Base-by-base conservation (phyloP, 192 early-diverging fungal species). In the Coemansia biformis region DNA sequence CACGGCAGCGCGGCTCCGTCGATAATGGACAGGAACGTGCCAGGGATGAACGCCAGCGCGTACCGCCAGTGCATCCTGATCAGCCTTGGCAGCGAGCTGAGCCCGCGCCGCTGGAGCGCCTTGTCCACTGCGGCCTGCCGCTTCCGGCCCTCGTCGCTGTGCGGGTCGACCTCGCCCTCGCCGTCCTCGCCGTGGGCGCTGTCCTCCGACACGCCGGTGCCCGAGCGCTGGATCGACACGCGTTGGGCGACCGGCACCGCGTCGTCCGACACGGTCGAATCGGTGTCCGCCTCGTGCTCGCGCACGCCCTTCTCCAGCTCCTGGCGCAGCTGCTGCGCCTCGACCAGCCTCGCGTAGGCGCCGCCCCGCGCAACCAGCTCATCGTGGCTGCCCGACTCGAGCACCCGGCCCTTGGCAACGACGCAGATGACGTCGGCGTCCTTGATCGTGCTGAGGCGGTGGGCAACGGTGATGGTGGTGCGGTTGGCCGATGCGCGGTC, bases 401-500 rank as follows among this genome's bases (percentile, higher is more conserved):
- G 68, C 33, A 90, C 57, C 8, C 66, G 62, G 28, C 88, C 88
- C 38, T 81, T 44, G 62, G 81, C 57, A 54, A 94, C 81, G 13
- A 93, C 91, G 17, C 90, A 83, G 55, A 98, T 98, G 24, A 82
- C 50, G 63, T 93, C 83, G 16, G 89, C 85, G 40, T 90, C 83
- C 30, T 80, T 75, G 50, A 97, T 86, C 16, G 93, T 97, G 36
- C 88, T 91, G 24, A 97, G 63, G 28, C 93, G 83, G 63, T 93
- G 83, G 5, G 93, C 93, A 65, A 97, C 85, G 4, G 88, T 85
- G 63, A 97, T 86, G 17, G 91, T 93, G 6, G 91, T 94, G 38
- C 93, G 81, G 52, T 83, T 79, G 22, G 76, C 63, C 1, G 84
- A 42, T 12, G 86, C 88, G 7, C 75, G 70, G 63, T 94, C 89